Evolutionary conservation across 73 alveolate genomes (phyloP).

Genomic region (Tetrahymena thermophila): DNA sequence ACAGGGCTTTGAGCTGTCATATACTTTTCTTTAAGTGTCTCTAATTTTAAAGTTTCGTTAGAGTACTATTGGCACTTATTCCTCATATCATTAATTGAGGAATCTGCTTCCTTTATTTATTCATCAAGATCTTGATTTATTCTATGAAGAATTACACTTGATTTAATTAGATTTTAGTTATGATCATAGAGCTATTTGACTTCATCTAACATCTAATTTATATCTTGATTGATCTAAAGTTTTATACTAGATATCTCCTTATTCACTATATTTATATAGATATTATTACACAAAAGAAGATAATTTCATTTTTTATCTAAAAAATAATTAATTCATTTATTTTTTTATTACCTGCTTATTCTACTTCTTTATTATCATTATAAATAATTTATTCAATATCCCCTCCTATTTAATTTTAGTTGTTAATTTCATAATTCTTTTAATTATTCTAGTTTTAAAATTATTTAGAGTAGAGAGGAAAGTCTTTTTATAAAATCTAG

Average conservation of each 20-base stretch:
- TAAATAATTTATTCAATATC: neutral
- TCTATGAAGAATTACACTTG: neutral
- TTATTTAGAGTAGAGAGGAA: neutral
- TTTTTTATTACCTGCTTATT: neutral
- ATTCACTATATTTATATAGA: neutral
- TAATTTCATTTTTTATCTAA: too few relatives aligned
- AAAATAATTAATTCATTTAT: neutral
- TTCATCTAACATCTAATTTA: neutral
- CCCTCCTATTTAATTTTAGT: neutral
- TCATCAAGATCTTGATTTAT: neutral
- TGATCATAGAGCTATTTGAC: neutral
- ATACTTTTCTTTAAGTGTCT: neutral
- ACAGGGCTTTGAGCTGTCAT: neutral
- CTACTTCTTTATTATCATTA: neutral
- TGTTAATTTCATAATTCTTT: too few relatives aligned
- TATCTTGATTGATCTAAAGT: neutral
- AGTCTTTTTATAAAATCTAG: neutral
- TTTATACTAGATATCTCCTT: neutral
- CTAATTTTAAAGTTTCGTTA: neutral
- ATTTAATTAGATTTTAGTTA: neutral
- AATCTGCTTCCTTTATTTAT: neutral
- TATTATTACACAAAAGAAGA: too few relatives aligned
- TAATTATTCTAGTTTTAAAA: neutral
- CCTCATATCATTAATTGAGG: neutral
- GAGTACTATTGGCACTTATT: neutral